Conservation (phyloP, 169 alveolate species). For the Plasmodium reichenowi region DNA sequence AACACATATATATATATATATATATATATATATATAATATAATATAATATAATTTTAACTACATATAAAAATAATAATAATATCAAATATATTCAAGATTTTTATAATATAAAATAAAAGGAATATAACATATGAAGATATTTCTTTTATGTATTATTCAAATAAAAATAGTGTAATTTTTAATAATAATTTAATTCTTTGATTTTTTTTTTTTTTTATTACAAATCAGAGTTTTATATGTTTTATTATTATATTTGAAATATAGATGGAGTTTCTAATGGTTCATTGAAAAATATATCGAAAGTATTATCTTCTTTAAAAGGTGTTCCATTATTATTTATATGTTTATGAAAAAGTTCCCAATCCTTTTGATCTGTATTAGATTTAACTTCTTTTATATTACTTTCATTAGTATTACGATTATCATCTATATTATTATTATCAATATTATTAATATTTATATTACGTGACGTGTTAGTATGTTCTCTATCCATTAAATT, state of each 20-base stretch:
- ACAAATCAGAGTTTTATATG: too few relatives aligned
- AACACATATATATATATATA: neutral
- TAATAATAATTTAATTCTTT: too few relatives aligned
- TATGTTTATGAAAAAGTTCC: slow-evolving; percentile 13
- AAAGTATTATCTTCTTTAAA: slow-evolving; percentile 56
- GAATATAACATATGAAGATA: too few relatives aligned
- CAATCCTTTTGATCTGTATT: neutral
- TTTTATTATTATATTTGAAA: slow-evolving; percentile 20
- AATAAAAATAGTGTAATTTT: too few relatives aligned
- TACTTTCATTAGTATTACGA: slow-evolving; percentile 2
- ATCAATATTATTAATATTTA: neutral
- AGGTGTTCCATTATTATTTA: slow-evolving; percentile 14
- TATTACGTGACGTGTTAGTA: neutral
- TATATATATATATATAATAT: too few relatives aligned
- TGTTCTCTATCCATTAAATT: neutral
- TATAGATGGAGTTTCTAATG: slow-evolving; percentile 68
- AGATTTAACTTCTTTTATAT: slow-evolving; percentile 1
- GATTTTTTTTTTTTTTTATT: too few relatives aligned
- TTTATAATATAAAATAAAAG: too few relatives aligned
- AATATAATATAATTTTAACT: neutral
- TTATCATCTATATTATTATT: slow-evolving; percentile 30
- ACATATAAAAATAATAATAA: too few relatives aligned
- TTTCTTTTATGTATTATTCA: too few relatives aligned
- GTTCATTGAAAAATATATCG: slow-evolving; percentile 62
- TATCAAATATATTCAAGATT: too few relatives aligned